Evolutionary conservation across 306 rosid species (phyloP).

Genomic region (Herpetospermum pedunculosum): DNA sequence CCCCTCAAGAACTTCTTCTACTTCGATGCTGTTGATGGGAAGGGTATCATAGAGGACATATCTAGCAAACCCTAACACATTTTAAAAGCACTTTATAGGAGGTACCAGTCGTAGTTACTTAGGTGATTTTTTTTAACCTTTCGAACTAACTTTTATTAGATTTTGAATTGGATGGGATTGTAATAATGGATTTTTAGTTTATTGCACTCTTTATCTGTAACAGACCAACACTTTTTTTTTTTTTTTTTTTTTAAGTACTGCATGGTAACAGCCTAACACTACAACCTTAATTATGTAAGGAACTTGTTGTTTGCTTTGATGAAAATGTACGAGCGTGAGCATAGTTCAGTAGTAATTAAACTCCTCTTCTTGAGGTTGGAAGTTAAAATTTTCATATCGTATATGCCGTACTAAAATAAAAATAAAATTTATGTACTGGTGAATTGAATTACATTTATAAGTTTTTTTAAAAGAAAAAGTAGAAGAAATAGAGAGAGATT

Average conservation of each 20-base stretch:
- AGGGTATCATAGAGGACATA: conserved; percentile 73
- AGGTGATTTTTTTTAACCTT: background rate
- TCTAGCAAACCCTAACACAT: conserved; percentile 17
- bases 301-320: background rate
- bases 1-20: conserved; percentile 75
- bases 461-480: too few species aligned
- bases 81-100: background rate
- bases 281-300: background rate
- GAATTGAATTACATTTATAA: too few species aligned
- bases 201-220: background rate
- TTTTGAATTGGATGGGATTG: background rate
- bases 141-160: background rate
- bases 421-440: too few species aligned
- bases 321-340: too few species aligned
- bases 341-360: too few species aligned
- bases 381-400: too few species aligned
- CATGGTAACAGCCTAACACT: too few species aligned
- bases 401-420: too few species aligned
- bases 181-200: background rate
- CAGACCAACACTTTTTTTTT: background rate
- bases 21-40: conserved; percentile 78
- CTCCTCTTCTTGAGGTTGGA: too few species aligned
- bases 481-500: too few species aligned
- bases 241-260: background rate
- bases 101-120: background rate